Conservation (phyloP, 768 basidiomycete genomes). For the Termitomyces sp. region DNA sequence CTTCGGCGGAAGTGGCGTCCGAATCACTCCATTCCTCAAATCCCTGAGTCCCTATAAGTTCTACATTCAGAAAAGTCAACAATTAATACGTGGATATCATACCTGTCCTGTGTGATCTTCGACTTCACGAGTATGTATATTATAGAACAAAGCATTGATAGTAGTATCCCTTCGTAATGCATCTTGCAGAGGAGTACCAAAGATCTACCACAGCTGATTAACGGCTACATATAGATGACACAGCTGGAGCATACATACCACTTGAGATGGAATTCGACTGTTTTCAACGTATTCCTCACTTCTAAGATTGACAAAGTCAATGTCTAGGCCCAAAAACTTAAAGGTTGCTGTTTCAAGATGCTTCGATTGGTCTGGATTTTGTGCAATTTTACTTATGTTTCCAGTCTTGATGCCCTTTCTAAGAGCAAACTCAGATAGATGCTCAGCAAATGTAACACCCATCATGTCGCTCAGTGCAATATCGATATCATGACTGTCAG, state of each 20-base stretch:
- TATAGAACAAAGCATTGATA: constrained; percentile 95
- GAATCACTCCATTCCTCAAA: constrained; percentile 66
- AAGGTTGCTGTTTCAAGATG: constrained; percentile 95
- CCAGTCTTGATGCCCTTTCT: constrained; percentile 47
- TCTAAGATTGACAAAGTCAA: constrained; percentile 92
- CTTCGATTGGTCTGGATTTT: constrained; percentile 96
- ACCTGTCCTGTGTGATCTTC: constrained; percentile 88
- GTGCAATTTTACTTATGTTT: constrained; percentile 75
- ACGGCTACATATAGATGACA: not conserved
- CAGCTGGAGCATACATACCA: constrained; percentile 46
- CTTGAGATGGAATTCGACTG: constrained; percentile 83
- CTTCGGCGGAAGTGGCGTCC: constrained; percentile 82
- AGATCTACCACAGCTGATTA: constrained; percentile 44
- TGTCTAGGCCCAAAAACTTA: constrained; percentile 69
- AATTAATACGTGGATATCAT: constrained; percentile 1
- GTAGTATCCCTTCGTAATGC: constrained; percentile 88
- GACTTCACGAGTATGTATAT: constrained; percentile 77
- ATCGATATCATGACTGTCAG: constrained; percentile 87
- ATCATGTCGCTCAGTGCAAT: constrained; percentile 87
- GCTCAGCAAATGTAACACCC: constrained; percentile 82
- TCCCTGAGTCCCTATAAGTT: constrained; percentile 72
- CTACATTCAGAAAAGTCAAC: constrained; percentile 5
- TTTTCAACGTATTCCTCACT: constrained; percentile 86
- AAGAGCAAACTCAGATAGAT: constrained; percentile 59
- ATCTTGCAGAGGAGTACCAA: constrained; percentile 90